These are phyloP conservation scores for Mytilinidion resinicola DNA, from an alignment of 495 filamentous ascomycete species.

Conservation along the genomic window DNA sequence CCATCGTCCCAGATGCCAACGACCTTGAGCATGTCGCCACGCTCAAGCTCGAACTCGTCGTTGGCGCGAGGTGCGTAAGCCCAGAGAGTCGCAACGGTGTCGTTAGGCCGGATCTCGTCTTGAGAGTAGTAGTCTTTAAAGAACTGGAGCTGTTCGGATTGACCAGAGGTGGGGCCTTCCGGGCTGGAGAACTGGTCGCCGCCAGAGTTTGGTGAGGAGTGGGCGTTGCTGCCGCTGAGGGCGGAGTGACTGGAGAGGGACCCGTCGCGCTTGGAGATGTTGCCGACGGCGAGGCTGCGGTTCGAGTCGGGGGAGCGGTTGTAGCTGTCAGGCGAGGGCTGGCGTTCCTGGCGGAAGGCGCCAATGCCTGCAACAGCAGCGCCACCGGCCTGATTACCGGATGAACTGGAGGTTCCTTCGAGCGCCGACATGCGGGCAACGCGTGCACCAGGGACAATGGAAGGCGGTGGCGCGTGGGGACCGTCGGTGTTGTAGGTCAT, in stretches of 20 bases:
- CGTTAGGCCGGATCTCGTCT: constrained; percentile 88
- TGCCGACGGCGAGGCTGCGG: constrained; percentile 47
- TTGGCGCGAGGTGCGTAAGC: constrained; percentile 89
- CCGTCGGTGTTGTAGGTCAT: constrained; percentile 32
- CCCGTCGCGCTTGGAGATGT: constrained; percentile 68
- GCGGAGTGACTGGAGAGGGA: constrained; percentile 85
- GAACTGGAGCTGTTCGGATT: constrained; percentile 87
- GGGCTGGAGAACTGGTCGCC: constrained; percentile 76
- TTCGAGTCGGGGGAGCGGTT: constrained; percentile 74
- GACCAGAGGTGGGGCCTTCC: constrained; percentile 73
- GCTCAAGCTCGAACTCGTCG: constrained; percentile 89
- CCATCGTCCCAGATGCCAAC: constrained; percentile 99
- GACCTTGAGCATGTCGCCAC: constrained; percentile 97
- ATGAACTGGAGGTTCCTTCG: constrained; percentile 46
- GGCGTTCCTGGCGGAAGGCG: constrained; percentile 62
- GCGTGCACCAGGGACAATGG: constrained; percentile 75
- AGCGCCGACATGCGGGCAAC: constrained; percentile 95
- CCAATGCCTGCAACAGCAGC: constrained; percentile 26
- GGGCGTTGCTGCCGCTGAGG: constrained; percentile 60
- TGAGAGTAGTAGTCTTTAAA: constrained; percentile 99
- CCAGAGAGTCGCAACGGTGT: constrained; percentile 89
- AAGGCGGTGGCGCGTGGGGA: constrained; percentile 34
- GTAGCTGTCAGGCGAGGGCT: constrained; percentile 75
- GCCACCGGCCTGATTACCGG: constrained; percentile 21
- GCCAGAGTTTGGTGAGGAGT: constrained; percentile 62